phyloP scores from a whole-genome alignment of 306 rosid species.

The Fagus crenata region DNA sequence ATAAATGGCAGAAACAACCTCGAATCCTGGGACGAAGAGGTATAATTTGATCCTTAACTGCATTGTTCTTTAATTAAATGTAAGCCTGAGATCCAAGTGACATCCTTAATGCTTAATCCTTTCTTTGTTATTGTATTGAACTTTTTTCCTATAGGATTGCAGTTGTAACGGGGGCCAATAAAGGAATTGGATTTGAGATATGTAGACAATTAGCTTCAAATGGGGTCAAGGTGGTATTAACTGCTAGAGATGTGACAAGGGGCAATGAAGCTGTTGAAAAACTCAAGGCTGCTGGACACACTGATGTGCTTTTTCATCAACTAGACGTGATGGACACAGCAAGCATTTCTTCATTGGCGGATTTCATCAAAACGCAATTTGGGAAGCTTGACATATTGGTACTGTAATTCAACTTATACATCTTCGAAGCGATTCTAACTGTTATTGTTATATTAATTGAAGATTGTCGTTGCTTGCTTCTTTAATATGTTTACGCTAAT shows the following conservation, averaged over 20 bases:
- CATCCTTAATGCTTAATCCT: too few species aligned
- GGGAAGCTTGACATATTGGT: background rate
- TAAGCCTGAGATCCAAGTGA: too few species aligned
- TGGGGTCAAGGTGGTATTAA: background rate
- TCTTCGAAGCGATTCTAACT: too few species aligned
- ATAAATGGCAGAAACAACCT: too few species aligned
- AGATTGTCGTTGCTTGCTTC: background rate
- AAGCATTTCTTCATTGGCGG: background rate
- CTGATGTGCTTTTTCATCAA: background rate
- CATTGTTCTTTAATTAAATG: too few species aligned
- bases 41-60: too few species aligned
- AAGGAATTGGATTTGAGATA: conserved; percentile 6
- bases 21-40: too few species aligned
- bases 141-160: background rate
- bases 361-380: background rate
- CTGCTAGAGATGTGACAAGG: background rate
- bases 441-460: too few species aligned
- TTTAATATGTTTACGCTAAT: background rate
- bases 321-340: background rate
- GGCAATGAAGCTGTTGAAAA: background rate
- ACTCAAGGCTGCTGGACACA: background rate
- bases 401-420: too few species aligned
- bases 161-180: conserved; percentile 21
- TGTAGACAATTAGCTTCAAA: background rate
- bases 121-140: too few species aligned